Percentiles rank a stretch among this genome's conserved stretches.
Evolutionary conservation across 306 rosid genomes (phyloP).

Genomic region (Chamaecrista fasciculata): DNA sequence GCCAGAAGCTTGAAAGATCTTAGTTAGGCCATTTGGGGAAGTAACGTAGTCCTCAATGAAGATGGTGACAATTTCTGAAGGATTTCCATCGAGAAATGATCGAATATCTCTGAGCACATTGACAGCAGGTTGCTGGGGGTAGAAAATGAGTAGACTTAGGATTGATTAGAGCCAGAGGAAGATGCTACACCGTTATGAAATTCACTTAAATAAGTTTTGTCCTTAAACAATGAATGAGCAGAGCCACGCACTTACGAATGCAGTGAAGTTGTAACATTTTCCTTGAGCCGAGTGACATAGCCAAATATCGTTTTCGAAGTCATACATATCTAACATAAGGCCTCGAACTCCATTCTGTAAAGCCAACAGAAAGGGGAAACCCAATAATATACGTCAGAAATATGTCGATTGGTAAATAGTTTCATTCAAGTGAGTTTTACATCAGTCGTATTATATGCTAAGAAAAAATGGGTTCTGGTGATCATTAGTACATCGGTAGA

Average conservation of each 20-base stretch:
- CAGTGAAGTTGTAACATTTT: slow-evolving; percentile 61
- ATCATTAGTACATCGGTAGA: neutral
- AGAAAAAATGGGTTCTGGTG: neutral
- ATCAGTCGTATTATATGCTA: neutral
- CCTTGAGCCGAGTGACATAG: slow-evolving; percentile 74
- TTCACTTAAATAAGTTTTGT: neutral
- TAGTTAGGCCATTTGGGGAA: slow-evolving; percentile 63
- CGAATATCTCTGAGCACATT: slow-evolving; percentile 60
- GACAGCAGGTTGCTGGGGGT: slow-evolving; percentile 72
- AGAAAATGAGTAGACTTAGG: slow-evolving; percentile 18
- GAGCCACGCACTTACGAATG: slow-evolving; percentile 73
- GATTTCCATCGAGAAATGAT: slow-evolving; percentile 61
- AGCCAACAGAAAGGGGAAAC: slow-evolving; percentile 7
- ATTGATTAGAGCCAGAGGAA: slow-evolving; percentile 13
- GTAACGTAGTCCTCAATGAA: slow-evolving; percentile 87
- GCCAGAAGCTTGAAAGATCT: slow-evolving; percentile 68
- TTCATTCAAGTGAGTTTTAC: neutral
- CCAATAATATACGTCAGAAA: neutral
- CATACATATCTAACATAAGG: slow-evolving; percentile 91
- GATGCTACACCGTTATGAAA: neutral
- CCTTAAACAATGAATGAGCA: slow-evolving; percentile 1
- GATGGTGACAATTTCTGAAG: slow-evolving; percentile 82
- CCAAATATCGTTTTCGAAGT: slow-evolving; percentile 72
- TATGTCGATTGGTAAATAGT: neutral
- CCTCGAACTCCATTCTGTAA: slow-evolving; percentile 86